A percentile compares a stretch with the other conserved stretches of the same genome.
Evolutionary conservation across 306 rosid genomes (phyloP).

Genomic region (Styphnolobium japonicum): DNA sequence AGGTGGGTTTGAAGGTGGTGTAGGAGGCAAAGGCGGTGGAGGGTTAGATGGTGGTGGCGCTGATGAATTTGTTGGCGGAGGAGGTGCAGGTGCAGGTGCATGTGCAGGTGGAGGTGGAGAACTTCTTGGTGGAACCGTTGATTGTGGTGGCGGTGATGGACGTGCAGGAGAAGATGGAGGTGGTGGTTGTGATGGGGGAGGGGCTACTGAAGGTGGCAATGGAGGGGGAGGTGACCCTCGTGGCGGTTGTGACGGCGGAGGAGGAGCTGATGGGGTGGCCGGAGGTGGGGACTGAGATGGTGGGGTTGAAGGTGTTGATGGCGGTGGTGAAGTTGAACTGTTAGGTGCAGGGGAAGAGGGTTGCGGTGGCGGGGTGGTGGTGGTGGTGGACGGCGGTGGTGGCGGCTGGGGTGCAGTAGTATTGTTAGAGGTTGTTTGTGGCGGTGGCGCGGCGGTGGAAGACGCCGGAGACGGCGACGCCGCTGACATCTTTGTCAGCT

Average conservation of each 20-base stretch:
- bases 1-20: constrained; percentile 36
- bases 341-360: constrained; percentile 19
- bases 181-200: constrained; percentile 27
- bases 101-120: constrained; percentile 20
- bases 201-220: constrained; percentile 14
- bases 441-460: constrained; percentile 39
- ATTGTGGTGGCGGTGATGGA: constrained; percentile 29
- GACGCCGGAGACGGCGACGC: constrained; percentile 64
- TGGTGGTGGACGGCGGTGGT: constrained; percentile 11
- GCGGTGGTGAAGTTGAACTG: constrained; percentile 23
- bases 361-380: constrained; percentile 22
- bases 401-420: constrained; percentile 1
- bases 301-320: constrained; percentile 25
- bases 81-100: constrained; percentile 21
- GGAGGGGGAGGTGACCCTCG: constrained; percentile 36
- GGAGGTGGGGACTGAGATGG: constrained; percentile 42
- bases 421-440: constrained; percentile 9
- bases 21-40: constrained; percentile 32
- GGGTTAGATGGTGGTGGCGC: constrained; percentile 36
- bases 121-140: constrained; percentile 22
- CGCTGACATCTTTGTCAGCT: constrained; percentile 49
- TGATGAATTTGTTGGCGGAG: constrained; percentile 26
- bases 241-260: constrained; percentile 27
- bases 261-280: constrained; percentile 26
- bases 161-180: not conserved